Conservation (phyloP, 2,329 filamentous ascomycete species). For the Tetracladium maxilliforme region DNA sequence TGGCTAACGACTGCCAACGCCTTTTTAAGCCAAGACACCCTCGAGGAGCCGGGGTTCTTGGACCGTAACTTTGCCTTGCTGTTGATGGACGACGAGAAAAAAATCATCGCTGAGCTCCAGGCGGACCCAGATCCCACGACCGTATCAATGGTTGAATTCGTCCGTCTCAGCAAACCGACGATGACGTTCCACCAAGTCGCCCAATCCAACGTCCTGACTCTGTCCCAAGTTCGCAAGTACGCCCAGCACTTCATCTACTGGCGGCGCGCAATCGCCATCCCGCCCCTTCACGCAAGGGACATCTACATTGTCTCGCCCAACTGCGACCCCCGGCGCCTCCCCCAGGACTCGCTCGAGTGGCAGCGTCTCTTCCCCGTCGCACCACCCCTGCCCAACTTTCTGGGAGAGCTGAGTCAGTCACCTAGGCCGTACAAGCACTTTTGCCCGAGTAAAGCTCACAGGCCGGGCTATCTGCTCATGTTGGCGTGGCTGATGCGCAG, state of each 20-base stretch:
- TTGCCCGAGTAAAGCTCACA: constrained; percentile 77
- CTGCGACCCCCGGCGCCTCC: constrained; percentile 60
- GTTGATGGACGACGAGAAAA: constrained; percentile 68
- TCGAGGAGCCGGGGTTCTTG: constrained; percentile 43
- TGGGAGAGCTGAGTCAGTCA: constrained; percentile 66
- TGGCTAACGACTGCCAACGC: constrained; percentile 82
- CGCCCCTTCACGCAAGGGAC: constrained; percentile 78
- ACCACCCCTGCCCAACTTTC: constrained; percentile 70
- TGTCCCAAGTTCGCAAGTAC: constrained; percentile 72
- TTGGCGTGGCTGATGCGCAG: constrained; percentile 86
- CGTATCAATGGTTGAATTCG: constrained; percentile 66
- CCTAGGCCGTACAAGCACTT: constrained; percentile 73
- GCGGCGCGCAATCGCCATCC: constrained; percentile 82
- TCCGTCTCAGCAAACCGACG: constrained; percentile 57
- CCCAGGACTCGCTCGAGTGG: constrained; percentile 57
- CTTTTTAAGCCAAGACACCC: constrained; percentile 51
- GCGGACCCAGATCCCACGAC: constrained; percentile 64
- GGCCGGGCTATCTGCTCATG: constrained; percentile 77
- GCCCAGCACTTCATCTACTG: constrained; percentile 92
- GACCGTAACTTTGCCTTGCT: constrained; percentile 81
- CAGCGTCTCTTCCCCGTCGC: constrained; percentile 68
- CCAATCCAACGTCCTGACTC: constrained; percentile 55
- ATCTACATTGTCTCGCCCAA: constrained; percentile 87
- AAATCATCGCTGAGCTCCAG: constrained; percentile 59
- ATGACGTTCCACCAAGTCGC: constrained; percentile 58